phyloP scores from a whole-genome alignment of 2,329 filamentous ascomycete genomes.

The Paecilomyces sp. region DNA sequence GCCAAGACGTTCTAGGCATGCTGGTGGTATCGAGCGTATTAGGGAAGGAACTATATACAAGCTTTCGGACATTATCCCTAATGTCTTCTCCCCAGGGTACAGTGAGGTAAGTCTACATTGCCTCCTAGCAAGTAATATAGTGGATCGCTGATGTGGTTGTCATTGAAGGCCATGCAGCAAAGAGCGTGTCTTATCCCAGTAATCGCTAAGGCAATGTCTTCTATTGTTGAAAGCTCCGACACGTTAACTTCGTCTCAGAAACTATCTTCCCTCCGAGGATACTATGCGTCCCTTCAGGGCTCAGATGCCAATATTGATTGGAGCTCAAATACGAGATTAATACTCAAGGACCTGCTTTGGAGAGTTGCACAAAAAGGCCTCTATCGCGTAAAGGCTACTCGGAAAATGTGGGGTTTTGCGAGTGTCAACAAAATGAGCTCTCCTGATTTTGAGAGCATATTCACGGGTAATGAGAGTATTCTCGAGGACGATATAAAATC shows the following conservation, averaged over 20 bases:
- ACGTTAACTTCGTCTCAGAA: slow-evolving; percentile 10
- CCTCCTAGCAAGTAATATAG: background rate
- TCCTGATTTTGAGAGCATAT: background rate
- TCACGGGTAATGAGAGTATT: background rate
- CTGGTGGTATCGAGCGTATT: background rate
- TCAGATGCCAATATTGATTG: background rate
- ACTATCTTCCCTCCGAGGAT: slow-evolving; percentile 4
- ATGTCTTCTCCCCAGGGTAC: slow-evolving; percentile 23
- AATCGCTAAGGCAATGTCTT: slow-evolving; percentile 26
- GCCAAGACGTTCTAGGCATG: background rate
- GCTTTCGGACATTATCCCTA: slow-evolving; percentile 20
- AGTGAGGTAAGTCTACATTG: slow-evolving; percentile 15
- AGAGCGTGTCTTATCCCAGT: slow-evolving; percentile 26
- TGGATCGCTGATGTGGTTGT: background rate
- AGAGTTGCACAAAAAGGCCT: slow-evolving; percentile 20
- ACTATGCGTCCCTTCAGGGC: background rate
- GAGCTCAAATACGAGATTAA: slow-evolving; percentile 6
- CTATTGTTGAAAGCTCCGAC: slow-evolving; percentile 18
- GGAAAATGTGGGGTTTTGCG: slow-evolving; percentile 2
- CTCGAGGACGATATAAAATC: background rate
- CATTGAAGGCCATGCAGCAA: slow-evolving; percentile 26
- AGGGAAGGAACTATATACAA: slow-evolving; percentile 5
- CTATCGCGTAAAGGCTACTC: slow-evolving; percentile 7
- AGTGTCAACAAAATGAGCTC: background rate
- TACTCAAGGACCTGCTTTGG: slow-evolving; percentile 26